Conservation (phyloP, 331 rosid genomes). For the Malus hybrid region DNA sequence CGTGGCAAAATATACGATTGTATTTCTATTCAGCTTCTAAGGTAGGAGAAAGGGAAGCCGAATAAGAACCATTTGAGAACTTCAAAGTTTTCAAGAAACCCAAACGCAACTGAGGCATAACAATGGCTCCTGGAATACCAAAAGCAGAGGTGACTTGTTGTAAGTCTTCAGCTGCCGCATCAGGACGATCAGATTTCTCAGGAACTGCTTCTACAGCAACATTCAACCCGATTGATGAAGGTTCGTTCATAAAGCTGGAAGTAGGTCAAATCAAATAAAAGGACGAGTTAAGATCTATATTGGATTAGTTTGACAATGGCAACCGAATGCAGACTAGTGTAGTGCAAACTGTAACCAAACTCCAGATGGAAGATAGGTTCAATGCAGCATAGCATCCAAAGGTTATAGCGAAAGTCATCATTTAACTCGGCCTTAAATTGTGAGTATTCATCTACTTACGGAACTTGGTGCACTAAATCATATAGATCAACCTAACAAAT, state of each 20-base stretch:
- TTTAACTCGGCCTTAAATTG: neutral
- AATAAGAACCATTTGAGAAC: slow-evolving; percentile 50
- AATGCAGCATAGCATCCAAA: neutral
- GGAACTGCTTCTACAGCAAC: slow-evolving; percentile 47
- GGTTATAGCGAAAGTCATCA: neutral
- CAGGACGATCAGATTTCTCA: slow-evolving; percentile 33
- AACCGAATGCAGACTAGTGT: neutral
- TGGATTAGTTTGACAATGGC: neutral
- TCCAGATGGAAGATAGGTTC: neutral
- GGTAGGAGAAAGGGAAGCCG: slow-evolving; percentile 46
- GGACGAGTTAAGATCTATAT: neutral
- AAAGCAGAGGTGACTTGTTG: slow-evolving; percentile 21
- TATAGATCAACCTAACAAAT: neutral
- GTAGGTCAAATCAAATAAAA: slow-evolving; percentile 12
- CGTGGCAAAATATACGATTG: neutral
- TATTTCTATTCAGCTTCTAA: neutral
- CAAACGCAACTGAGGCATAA: slow-evolving; percentile 29
- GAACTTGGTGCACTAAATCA: neutral
- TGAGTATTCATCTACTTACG: neutral
- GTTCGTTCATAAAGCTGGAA: slow-evolving; percentile 61
- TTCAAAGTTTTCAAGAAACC: slow-evolving; percentile 51
- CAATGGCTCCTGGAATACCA: slow-evolving; percentile 50
- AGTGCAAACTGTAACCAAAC: neutral
- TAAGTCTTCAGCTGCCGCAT: slow-evolving; percentile 21
- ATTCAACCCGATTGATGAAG: slow-evolving; percentile 56